Evolutionary conservation across 2,329 filamentous ascomycete species (phyloP).

Genomic region (Pseudopithomyces maydicus): DNA sequence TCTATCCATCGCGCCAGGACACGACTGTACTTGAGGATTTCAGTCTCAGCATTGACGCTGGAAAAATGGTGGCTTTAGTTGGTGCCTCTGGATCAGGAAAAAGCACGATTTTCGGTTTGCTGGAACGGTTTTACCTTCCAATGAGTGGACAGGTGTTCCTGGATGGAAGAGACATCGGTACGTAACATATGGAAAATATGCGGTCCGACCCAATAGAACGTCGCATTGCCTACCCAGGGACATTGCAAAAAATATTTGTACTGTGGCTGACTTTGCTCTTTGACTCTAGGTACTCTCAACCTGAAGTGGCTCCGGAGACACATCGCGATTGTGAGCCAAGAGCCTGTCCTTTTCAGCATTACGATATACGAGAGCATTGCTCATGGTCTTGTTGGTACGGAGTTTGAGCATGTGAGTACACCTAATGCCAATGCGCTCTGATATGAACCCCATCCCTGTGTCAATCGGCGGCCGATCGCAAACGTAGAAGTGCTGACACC

Average conservation of each 20-base stretch:
- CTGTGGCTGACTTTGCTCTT: no score
- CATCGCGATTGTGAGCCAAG: slow-evolving; percentile 90
- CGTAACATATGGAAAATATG: slow-evolving; percentile 17
- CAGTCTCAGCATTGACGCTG: slow-evolving; percentile 78
- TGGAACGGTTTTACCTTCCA: slow-evolving; percentile 93
- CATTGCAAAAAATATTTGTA: no score
- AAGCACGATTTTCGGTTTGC: slow-evolving; percentile 88
- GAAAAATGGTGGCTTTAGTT: slow-evolving; percentile 91
- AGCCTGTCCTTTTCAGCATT: slow-evolving; percentile 87
- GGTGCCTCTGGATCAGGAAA: slow-evolving; percentile 95
- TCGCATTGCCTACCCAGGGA: no score
- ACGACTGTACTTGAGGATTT: slow-evolving; percentile 88
- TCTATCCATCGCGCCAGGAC: slow-evolving; percentile 92
- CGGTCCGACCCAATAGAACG: no score
- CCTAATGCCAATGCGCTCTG: background rate
- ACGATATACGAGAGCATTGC: slow-evolving; percentile 89
- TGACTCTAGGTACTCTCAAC: slow-evolving; percentile 61
- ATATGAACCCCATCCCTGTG: no score
- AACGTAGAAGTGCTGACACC: background rate
- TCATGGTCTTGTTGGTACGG: slow-evolving; percentile 87
- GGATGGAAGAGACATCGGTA: slow-evolving; percentile 81
- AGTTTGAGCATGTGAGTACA: slow-evolving; percentile 64
- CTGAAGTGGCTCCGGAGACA: slow-evolving; percentile 90
- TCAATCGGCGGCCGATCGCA: background rate
- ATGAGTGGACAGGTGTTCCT: slow-evolving; percentile 78